Percentiles rank a stretch among this genome's conserved stretches.
Evolutionary conservation across 1,284 basidiomycete species (phyloP).

Genomic region (Puccinia horiana): DNA sequence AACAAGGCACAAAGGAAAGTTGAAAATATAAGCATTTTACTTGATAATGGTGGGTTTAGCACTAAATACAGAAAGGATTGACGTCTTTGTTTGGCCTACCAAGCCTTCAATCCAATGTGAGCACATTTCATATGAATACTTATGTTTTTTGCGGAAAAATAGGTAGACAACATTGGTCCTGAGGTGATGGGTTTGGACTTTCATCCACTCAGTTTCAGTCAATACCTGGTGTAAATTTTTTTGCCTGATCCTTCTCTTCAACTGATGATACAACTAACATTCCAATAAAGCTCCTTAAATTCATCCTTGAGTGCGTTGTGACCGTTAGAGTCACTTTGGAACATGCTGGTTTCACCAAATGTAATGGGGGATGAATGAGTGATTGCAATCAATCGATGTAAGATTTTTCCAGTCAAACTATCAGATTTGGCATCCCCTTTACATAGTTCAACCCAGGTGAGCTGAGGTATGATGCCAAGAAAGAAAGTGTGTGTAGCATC

Average conservation of each 20-base stretch:
- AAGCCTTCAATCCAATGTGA: constrained; percentile 20
- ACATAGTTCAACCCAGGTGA: constrained; percentile 32
- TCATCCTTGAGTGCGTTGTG: constrained; percentile 72
- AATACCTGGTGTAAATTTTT: too few relatives aligned
- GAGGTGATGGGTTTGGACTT: too few relatives aligned
- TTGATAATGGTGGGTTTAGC: not conserved
- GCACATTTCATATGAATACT: constrained; percentile 26
- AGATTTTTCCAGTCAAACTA: constrained; percentile 68
- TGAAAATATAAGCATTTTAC: not conserved
- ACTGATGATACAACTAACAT: constrained; percentile 96
- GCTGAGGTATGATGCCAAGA: constrained; percentile 78
- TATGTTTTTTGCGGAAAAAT: constrained; percentile 24
- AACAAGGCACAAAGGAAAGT: not conserved
- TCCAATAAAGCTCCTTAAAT: constrained; percentile 94
- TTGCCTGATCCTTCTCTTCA: constrained; percentile 62
- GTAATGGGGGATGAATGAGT: constrained; percentile 55
- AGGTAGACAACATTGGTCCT: too few relatives aligned
- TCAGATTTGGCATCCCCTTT: constrained; percentile 66
- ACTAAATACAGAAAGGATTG: not conserved
- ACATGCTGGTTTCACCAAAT: constrained; percentile 58
- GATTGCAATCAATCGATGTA: constrained; percentile 54
- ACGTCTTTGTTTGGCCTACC: constrained; percentile 19
- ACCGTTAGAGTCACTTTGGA: constrained; percentile 66
- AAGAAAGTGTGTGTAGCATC: constrained; percentile 82
- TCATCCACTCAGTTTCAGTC: too few relatives aligned